Evolutionary conservation across 2,329 filamentous ascomycete genomes (phyloP).

Genomic region (Aspergillus brunneoviolaceus): DNA sequence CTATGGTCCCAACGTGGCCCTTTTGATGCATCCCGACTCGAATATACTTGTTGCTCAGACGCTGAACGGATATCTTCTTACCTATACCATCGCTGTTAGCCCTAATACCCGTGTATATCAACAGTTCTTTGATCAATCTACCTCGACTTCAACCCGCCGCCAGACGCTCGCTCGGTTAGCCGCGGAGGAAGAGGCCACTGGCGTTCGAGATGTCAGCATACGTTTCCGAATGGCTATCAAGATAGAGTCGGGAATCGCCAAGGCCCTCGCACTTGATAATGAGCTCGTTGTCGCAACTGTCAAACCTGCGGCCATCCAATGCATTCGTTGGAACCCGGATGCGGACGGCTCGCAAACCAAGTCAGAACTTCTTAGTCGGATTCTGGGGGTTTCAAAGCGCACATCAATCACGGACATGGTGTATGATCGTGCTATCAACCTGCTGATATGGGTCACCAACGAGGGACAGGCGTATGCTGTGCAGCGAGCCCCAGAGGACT

Average conservation of each 20-base stretch:
- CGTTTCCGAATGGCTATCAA: constrained; percentile 98
- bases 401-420: constrained; percentile 78
- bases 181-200: constrained; percentile 77
- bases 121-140: constrained; percentile 64
- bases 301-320: constrained; percentile 92
- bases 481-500: constrained; percentile 61
- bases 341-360: constrained; percentile 78
- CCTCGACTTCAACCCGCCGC: constrained; percentile 45
- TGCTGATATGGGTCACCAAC: constrained; percentile 86
- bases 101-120: constrained; percentile 80
- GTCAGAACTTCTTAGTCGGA: constrained; percentile 84
- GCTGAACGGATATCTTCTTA: constrained; percentile 81
- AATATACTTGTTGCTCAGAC: constrained; percentile 91
- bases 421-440: constrained; percentile 92
- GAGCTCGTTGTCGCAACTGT: constrained; percentile 88
- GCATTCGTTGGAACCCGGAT: constrained; percentile 91
- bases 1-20: constrained; percentile 81
- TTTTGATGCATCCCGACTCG: constrained; percentile 86
- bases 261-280: constrained; percentile 83
- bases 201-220: constrained; percentile 81
- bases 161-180: constrained; percentile 51
- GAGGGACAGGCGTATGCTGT: constrained; percentile 90
- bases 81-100: constrained; percentile 87
- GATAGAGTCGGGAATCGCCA: constrained; percentile 90
- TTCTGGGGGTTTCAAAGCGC: constrained; percentile 81